Conservation (phyloP, 164 flowering plant species). For the Macadamia integrifolia region DNA sequence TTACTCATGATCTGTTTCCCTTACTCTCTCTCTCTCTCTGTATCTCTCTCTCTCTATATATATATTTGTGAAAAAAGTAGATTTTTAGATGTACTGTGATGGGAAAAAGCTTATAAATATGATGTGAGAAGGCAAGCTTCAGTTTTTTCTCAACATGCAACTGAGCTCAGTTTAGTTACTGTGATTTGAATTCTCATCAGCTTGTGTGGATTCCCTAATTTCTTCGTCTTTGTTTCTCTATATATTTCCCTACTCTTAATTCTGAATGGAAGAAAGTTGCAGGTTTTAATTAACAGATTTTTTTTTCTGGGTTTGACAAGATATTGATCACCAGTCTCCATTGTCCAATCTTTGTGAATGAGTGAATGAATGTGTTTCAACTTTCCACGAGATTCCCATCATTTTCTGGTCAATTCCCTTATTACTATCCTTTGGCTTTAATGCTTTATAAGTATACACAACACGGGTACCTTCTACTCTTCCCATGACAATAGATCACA, state of each 20-base stretch:
- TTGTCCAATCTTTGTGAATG: neutral
- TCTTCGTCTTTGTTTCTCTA: constrained; percentile 1
- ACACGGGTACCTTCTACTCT: too few species aligned
- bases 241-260: too few species aligned
- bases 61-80: too few species aligned
- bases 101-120: neutral
- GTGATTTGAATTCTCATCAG: neutral
- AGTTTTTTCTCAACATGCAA: neutral
- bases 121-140: neutral
- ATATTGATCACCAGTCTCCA: too few species aligned
- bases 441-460: too few species aligned
- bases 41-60: too few species aligned
- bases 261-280: constrained; percentile 12
- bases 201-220: constrained; percentile 3
- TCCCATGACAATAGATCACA: too few species aligned
- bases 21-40: too few species aligned
- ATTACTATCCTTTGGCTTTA: too few species aligned
- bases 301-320: too few species aligned
- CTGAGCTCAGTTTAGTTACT: constrained; percentile 7
- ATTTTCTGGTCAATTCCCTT: neutral
- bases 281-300: neutral
- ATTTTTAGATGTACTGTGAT: too few species aligned
- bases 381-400: neutral
- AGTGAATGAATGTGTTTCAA: too few species aligned
- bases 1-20: neutral